Percentiles rank a stretch among this genome's conserved stretches.
phyloP scores from a whole-genome alignment of 371 early-diverging fungal genomes.

The Rhizopus sp. region DNA sequence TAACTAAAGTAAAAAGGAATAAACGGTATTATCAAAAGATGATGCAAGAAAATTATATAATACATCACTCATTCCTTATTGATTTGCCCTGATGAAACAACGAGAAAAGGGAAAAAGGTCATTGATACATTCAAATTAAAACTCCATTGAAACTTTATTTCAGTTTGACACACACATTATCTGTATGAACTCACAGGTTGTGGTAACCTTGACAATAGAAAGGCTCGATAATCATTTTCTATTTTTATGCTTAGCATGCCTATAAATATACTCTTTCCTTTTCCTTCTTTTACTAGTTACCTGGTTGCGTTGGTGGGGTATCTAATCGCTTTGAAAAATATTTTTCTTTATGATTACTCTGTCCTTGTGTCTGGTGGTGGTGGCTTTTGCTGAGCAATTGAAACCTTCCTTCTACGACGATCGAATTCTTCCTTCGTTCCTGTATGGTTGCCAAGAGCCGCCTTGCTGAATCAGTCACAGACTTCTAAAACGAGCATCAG shows the following conservation, averaged over 20 bases:
- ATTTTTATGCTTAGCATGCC: no score
- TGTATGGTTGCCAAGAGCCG: slow-evolving; percentile 19
- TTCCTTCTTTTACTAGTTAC: not conserved
- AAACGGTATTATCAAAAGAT: no score
- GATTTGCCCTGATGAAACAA: not conserved
- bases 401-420: slow-evolving; percentile 4
- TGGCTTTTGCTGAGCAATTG: not conserved
- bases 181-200: not conserved
- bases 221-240: not conserved
- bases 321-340: slow-evolving; percentile 5
- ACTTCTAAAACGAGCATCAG: no score
- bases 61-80: no score
- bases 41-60: no score
- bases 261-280: not conserved
- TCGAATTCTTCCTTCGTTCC: slow-evolving; percentile 19
- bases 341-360: not conserved
- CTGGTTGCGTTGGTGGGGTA: not conserved
- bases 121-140: no score
- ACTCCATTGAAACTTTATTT: not conserved
- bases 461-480: slow-evolving; percentile 21
- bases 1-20: no score
- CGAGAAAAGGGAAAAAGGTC: no score
- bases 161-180: no score
- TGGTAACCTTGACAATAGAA: not conserved
- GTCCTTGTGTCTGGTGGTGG: slow-evolving; percentile 2